phyloP scores from a whole-genome alignment of 2,329 filamentous ascomycete genomes.

The Aspergillus proliferans region DNA sequence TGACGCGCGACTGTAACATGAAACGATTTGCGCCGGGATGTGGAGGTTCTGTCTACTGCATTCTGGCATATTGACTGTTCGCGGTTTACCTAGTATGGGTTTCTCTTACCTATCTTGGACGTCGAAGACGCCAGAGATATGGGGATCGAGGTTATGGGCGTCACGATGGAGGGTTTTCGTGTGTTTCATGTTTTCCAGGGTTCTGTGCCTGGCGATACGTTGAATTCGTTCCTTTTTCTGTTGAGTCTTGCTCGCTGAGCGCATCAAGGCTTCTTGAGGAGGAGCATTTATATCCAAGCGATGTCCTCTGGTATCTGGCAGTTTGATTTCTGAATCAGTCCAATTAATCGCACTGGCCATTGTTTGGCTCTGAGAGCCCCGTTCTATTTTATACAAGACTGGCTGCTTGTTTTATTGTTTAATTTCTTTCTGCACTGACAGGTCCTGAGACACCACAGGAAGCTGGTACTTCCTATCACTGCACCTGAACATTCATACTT shows the following conservation, averaged over 20 bases:
- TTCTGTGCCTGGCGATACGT: slow-evolving; percentile 20
- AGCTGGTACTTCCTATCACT: slow-evolving; percentile 18
- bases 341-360: not conserved
- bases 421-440: slow-evolving; percentile 9
- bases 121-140: not conserved
- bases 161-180: slow-evolving; percentile 28
- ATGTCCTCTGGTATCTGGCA: slow-evolving; percentile 17
- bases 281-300: slow-evolving; percentile 36
- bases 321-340: not conserved
- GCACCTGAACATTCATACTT: not conserved
- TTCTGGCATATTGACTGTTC: not conserved
- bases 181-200: slow-evolving; percentile 35
- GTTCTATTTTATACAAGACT: not conserved
- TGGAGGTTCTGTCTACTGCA: not conserved
- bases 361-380: not conserved
- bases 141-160: slow-evolving; percentile 14
- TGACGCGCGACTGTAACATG: slow-evolving; percentile 34
- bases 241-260: slow-evolving; percentile 1
- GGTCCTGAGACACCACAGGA: slow-evolving; percentile 14
- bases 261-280: slow-evolving; percentile 11
- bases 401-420: slow-evolving; percentile 6
- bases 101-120: slow-evolving; percentile 3
- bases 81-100: slow-evolving; percentile 14
- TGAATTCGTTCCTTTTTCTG: slow-evolving; percentile 19
- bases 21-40: slow-evolving; percentile 20